phyloP scores from a whole-genome alignment of 768 basidiomycete species.

The Mycena rebaudengoi region DNA sequence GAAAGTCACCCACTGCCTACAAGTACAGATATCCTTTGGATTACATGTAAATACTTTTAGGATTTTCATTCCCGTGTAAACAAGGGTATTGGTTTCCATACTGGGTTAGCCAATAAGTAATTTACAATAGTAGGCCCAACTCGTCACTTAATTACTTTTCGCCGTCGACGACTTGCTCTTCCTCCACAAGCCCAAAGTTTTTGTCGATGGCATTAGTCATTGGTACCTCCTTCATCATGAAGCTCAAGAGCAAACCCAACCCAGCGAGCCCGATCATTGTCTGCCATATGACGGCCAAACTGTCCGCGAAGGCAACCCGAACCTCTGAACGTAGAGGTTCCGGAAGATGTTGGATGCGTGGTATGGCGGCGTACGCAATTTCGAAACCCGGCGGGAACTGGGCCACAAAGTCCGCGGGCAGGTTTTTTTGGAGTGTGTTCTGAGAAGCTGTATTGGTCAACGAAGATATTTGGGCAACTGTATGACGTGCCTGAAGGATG shows the following conservation, averaged over 20 bases:
- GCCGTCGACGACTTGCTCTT: constrained; percentile 12
- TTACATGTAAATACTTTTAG: too few relatives aligned
- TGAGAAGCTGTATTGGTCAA: constrained; percentile 9
- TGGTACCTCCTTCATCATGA: constrained; percentile 44
- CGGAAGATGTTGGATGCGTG: constrained; percentile 27
- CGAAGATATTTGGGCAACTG: too few relatives aligned
- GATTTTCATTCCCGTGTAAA: too few relatives aligned
- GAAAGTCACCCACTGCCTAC: too few relatives aligned
- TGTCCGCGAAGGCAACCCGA: constrained; percentile 49
- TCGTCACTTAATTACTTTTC: constrained; percentile 12
- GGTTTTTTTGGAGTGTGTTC: constrained; percentile 46
- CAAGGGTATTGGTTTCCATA: too few relatives aligned
- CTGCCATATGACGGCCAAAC: constrained; percentile 51
- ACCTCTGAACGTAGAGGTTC: constrained; percentile 41
- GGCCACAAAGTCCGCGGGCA: constrained; percentile 21
- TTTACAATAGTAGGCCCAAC: too few relatives aligned
- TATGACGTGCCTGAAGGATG: constrained; percentile 37
- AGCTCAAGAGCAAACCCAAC: constrained; percentile 43
- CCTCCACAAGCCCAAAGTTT: constrained; percentile 39
- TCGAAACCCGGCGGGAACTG: constrained; percentile 21
- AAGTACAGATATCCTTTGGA: too few relatives aligned
- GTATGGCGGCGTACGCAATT: constrained; percentile 25
- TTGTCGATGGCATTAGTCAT: constrained; percentile 41
- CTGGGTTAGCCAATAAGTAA: too few relatives aligned
- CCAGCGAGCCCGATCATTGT: constrained; percentile 49